These are phyloP conservation scores for Quercus variabilis DNA, from an alignment of 306 rosid species.

Conservation along the genomic window DNA sequence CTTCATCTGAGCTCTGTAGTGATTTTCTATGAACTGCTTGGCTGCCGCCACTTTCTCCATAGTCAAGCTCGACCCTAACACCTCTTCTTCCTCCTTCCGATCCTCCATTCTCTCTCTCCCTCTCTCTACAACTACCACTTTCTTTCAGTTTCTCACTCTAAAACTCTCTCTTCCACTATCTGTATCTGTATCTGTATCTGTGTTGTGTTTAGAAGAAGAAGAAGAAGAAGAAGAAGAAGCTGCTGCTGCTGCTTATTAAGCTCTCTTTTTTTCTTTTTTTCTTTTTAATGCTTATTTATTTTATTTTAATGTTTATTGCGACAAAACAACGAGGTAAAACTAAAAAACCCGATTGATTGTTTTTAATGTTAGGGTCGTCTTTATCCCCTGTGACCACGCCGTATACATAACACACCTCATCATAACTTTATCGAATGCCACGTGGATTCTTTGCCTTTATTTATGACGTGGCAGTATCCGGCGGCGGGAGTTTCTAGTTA, in stretches of 20 bases:
- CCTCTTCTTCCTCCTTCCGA: constrained; percentile 72
- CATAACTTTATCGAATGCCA: constrained; percentile 16
- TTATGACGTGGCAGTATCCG: constrained; percentile 13
- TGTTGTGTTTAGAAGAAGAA: constrained; percentile 8
- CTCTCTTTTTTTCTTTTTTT: too few species aligned
- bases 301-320: constrained; percentile 22
- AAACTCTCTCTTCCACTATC: constrained; percentile 22
- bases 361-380: neutral
- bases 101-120: constrained; percentile 58
- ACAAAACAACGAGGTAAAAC: constrained; percentile 38
- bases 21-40: constrained; percentile 93
- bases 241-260: too few species aligned
- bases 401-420: neutral
- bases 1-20: constrained; percentile 97
- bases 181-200: neutral
- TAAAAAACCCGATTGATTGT: constrained; percentile 1
- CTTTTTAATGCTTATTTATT: too few species aligned
- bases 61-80: constrained; percentile 79
- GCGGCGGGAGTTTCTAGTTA: neutral
- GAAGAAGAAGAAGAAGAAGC: too few species aligned
- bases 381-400: constrained; percentile 27
- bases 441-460: neutral
- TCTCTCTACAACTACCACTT: constrained; percentile 17
- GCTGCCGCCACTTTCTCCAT: constrained; percentile 99
- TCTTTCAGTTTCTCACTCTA: constrained; percentile 39